Evolutionary conservation across 1,284 basidiomycete species (phyloP).

Genomic region (Apiotrichum veenhuisii): DNA sequence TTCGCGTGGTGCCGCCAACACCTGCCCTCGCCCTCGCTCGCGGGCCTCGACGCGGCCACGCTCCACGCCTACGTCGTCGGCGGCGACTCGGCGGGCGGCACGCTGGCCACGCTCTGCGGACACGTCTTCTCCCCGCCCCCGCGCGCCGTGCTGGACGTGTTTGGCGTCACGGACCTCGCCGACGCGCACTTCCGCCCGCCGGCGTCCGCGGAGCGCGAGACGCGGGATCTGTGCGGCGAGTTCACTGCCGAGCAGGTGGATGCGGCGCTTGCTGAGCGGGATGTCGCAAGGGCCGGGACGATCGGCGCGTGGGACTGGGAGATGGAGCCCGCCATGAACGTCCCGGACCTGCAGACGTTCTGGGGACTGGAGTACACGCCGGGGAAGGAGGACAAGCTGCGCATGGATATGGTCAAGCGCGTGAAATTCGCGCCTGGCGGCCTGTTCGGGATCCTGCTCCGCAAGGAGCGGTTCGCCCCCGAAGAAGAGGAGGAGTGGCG

Average conservation of each 20-base stretch:
- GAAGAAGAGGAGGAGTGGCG: conserved; percentile 9
- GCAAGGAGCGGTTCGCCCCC: too few relatives aligned
- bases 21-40: too few relatives aligned
- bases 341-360: neutral
- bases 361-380: neutral
- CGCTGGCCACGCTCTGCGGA: conserved; percentile 1
- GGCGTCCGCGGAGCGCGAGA: neutral
- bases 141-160: conserved; percentile 21
- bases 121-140: neutral
- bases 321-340: conserved; percentile 8
- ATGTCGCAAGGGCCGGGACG: conserved; percentile 11
- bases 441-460: conserved; percentile 13
- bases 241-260: conserved; percentile 2
- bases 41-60: conserved; percentile 15
- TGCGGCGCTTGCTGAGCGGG: conserved; percentile 4
- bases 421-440: neutral
- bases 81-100: conserved; percentile 34
- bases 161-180: conserved; percentile 21
- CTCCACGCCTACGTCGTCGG: conserved; percentile 22
- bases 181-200: conserved; percentile 8
- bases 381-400: neutral
- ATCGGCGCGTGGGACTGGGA: conserved; percentile 18
- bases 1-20: conserved; percentile 21
- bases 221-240: neutral
- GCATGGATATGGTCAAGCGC: neutral